phyloP scores from a whole-genome alignment of 352 stramenopile genomes.

The Phytopythium ostracodes region DNA sequence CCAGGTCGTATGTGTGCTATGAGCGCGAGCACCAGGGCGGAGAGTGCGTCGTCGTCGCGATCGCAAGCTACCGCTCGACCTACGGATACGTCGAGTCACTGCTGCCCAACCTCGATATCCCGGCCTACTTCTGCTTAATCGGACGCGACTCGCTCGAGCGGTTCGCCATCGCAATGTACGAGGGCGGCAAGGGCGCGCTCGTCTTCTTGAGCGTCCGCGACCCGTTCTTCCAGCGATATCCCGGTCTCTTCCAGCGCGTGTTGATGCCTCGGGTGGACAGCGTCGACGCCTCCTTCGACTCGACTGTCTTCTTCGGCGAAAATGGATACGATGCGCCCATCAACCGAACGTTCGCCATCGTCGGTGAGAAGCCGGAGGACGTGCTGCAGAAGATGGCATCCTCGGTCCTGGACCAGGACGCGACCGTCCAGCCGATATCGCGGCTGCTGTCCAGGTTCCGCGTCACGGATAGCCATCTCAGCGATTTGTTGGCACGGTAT shows the following conservation, averaged over 20 bases:
- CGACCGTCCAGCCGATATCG: slow-evolving; percentile 5
- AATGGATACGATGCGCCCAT: slow-evolving; percentile 32
- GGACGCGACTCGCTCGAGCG: slow-evolving; percentile 30
- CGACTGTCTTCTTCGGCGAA: slow-evolving; percentile 38
- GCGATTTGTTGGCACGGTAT: slow-evolving; percentile 28
- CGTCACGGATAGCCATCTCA: slow-evolving; percentile 30
- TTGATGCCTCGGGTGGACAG: slow-evolving; percentile 22
- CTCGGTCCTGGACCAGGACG: background rate
- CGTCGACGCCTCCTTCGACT: slow-evolving; percentile 15
- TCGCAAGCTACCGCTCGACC: slow-evolving; percentile 39
- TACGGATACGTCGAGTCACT: slow-evolving; percentile 36
- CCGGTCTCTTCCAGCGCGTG: slow-evolving; percentile 32
- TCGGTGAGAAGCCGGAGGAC: slow-evolving; percentile 27
- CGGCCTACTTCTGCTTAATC: slow-evolving; percentile 63
- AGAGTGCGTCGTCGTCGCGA: slow-evolving; percentile 36
- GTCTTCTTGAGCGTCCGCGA: slow-evolving; percentile 55
- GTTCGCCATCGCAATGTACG: slow-evolving; percentile 27
- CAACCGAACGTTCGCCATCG: slow-evolving; percentile 18
- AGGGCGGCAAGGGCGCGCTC: slow-evolving; percentile 18
- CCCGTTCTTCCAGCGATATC: slow-evolving; percentile 28
- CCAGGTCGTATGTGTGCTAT: slow-evolving; percentile 33
- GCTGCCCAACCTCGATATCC: slow-evolving; percentile 38
- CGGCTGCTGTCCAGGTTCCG: slow-evolving; percentile 26
- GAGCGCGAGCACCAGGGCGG: slow-evolving; percentile 22
- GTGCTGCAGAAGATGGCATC: slow-evolving; percentile 18